Conservation (phyloP, 2,329 filamentous ascomycete species). For the Podosphaera fusca region DNA sequence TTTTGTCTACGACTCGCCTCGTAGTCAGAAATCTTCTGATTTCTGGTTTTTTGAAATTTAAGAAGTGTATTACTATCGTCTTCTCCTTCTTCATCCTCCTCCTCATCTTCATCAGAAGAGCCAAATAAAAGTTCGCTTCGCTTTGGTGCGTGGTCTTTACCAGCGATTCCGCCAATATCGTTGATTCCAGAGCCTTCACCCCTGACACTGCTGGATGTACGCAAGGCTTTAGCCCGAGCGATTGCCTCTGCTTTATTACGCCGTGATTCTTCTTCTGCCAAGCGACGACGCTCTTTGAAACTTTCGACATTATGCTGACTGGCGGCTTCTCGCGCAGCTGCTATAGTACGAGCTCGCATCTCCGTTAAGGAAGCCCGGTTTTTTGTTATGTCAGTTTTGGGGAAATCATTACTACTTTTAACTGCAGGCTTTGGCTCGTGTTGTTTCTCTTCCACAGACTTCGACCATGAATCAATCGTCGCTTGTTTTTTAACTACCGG, state of each 20-base stretch:
- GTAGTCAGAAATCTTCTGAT: constrained; percentile 19
- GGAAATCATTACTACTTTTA: constrained; percentile 1
- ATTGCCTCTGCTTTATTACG: constrained; percentile 44
- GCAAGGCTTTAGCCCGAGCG: constrained; percentile 40
- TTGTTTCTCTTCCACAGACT: constrained; percentile 21
- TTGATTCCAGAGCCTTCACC: constrained; percentile 61
- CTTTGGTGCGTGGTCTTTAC: constrained; percentile 53
- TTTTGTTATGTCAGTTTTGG: not conserved
- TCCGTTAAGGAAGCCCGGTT: constrained; percentile 3
- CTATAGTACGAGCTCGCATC: constrained; percentile 6
- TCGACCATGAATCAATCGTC: constrained; percentile 38
- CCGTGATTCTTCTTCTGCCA: constrained; percentile 50
- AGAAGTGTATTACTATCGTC: constrained; percentile 24
- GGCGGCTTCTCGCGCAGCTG: not conserved
- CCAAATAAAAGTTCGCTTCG: constrained; percentile 82
- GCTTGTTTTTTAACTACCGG: constrained; percentile 30
- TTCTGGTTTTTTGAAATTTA: constrained; percentile 20
- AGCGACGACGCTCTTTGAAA: constrained; percentile 34
- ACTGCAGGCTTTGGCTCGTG: constrained; percentile 12
- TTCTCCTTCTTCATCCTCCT: constrained; percentile 48
- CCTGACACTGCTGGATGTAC: constrained; percentile 31
- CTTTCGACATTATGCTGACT: constrained; percentile 3
- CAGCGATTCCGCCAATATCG: constrained; percentile 45
- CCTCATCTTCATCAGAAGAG: constrained; percentile 49
- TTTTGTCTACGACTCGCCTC: constrained; percentile 23